Evolutionary conservation across 352 stramenopile genomes (phyloP), one percentile per base, ranked within the genome.

Genomic region (Globisporangium lucens): DNA sequence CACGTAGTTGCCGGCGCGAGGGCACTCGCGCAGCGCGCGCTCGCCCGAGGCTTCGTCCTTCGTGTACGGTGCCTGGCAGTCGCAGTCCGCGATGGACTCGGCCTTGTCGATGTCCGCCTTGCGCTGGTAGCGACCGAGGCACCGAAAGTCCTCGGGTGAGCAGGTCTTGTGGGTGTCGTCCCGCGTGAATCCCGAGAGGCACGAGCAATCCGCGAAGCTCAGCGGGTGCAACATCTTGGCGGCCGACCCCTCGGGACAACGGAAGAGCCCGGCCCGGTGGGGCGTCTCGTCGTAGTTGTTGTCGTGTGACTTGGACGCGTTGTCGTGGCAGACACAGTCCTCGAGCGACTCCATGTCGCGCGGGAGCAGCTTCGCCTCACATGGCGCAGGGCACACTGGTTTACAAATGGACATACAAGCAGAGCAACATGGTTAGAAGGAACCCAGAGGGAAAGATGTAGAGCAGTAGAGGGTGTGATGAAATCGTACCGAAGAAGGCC

Each of bases 331-430:
- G 30, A 87, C 24, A 43, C 87, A 95, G 67, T 95, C 83, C 43
- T 91, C 78, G 46, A 89, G 74, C 56, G 75, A 82, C 52, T 92
- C 82, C 87, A 95, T 94, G 70, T 95, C 87, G 47, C 82, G 80
- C 46, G 87, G 85, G n/a, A 94, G 77, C 35, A 94, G 63, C 81
- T 87, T 91, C 61, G 87, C 85, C 24, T 87, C 67, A 22, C 87
- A 95, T 36, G 80, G 80, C 22, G 74, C 53, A 17, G 86, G 86
- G 55, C 87, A 95, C 41, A 83, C 78, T 86, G 22, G 30, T 33
- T 33, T 33, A 33, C 30, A 33, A 33, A 27, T 30, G 7, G 47
- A 24, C 10, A 43, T n/a, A 20, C 29, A 61, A 57, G 57, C 41
- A 27, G 24, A 22, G 30, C 30, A 33, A 33, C 30, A 33, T 3